Base-by-base conservation (phyloP, 129 eudicot species). In the Calendula officinalis region DNA sequence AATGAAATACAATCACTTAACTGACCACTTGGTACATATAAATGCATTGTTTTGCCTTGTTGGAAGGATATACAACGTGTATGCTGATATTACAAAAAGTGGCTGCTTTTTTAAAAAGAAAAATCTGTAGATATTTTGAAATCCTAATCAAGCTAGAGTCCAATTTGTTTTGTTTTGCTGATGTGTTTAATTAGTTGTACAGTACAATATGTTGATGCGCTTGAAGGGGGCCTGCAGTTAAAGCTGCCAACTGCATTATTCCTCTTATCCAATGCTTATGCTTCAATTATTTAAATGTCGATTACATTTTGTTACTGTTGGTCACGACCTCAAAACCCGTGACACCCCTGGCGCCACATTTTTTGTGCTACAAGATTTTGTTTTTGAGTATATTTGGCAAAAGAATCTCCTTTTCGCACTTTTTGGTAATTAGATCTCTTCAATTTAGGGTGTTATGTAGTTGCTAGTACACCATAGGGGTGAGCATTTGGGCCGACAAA, bases 101-200 rank as follows among this genome's bases (percentile, higher is more conserved):
- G 16, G 51, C 4, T 46, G 7, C 6, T 45, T 59, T 15, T 40
- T 16, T n/a, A n/a, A n/a, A n/a, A n/a, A n/a, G n/a, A 42, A 0
- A 4, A 60, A 40, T 51, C 17, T 17, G 66, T 42, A 17, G 66
- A 44, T 61, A 42, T 42, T 42, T 42, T 44, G 66, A 61, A 41
- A 42, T 42, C 3, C 8, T 42, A 61, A 6, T 43, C 40, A 42
- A 11, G 34, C 39, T 40, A 61, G 66, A 61, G 27, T 61, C 0
- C 50, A 27, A 42, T 61, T 10, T 0, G 30, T 41, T 17, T 61
- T 40, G 38, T 22, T 22, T 22, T 61, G 0, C 6, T 42, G 27
- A n/a, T 47, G 52, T 47, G 0, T 3, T 47, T 47, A 47, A 47
- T 4, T 4, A 12, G 8, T n/a, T 47, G 8, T 12, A 45, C 30